Conservation (phyloP, 31 red algal species). For the Asparagopsis taxiformis region DNA sequence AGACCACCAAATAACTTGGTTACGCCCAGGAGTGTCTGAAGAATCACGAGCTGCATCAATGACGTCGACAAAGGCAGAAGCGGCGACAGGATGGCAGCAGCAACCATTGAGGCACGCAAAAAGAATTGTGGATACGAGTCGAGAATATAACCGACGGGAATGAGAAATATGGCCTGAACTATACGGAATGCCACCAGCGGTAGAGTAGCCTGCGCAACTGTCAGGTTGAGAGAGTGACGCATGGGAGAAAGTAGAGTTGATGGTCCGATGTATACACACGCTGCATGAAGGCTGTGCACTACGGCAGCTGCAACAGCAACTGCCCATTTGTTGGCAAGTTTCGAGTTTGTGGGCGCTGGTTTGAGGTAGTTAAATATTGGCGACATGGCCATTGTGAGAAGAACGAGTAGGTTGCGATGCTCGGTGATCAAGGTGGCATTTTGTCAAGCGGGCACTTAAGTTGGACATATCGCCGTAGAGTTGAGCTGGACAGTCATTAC, state of each 20-base stretch:
- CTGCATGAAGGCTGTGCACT: slow-evolving; percentile 72
- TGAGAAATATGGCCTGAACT: slow-evolving; percentile 43
- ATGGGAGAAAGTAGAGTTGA: slow-evolving; percentile 59
- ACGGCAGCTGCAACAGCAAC: slow-evolving; percentile 38
- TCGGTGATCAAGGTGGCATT: too few relatives aligned
- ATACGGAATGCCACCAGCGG: slow-evolving; percentile 59
- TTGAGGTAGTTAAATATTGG: too few relatives aligned
- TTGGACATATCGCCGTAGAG: too few relatives aligned
- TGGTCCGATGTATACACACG: slow-evolving; percentile 60
- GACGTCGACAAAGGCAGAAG: slow-evolving; percentile 32
- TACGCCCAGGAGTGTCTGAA: slow-evolving; percentile 37
- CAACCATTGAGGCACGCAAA: slow-evolving; percentile 39
- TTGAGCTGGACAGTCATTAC: too few relatives aligned
- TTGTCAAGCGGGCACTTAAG: too few relatives aligned
- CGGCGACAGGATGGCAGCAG: slow-evolving; percentile 46
- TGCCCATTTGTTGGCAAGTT: slow-evolving; percentile 20
- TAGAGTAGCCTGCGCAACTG: slow-evolving; percentile 40
- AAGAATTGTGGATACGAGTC: slow-evolving; percentile 36
- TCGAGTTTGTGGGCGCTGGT: background rate
- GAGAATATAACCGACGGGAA: slow-evolving; percentile 49
- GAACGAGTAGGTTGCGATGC: too few relatives aligned
- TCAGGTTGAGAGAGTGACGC: slow-evolving; percentile 43
- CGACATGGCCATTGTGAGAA: too few relatives aligned
- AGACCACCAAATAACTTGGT: slow-evolving; percentile 64
- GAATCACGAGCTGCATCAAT: slow-evolving; percentile 34